A percentile compares a stretch with the other conserved stretches of the same genome.
Evolutionary conservation across 164 flowering plant species (phyloP).

Genomic region (Stephania yunnanensis): DNA sequence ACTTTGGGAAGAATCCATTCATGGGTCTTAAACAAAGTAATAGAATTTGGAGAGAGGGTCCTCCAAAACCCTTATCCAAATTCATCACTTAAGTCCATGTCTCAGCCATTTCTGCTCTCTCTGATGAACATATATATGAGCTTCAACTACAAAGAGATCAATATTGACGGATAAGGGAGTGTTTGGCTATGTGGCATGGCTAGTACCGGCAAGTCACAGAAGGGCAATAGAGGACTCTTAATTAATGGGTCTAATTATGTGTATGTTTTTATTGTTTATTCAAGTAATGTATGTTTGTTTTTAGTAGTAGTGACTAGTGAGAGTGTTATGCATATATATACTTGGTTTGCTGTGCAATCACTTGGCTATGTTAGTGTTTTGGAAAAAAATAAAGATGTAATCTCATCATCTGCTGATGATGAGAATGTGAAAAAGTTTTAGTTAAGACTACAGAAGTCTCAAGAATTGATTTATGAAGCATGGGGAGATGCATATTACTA

Average conservation of each 20-base stretch:
- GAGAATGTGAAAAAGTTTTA: no score
- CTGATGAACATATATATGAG: not conserved
- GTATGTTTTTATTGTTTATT: slow-evolving; percentile 2
- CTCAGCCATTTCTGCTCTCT: slow-evolving; percentile 4
- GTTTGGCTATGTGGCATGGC: slow-evolving; percentile 26
- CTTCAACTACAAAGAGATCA: not conserved
- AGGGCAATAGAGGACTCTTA: slow-evolving; percentile 31
- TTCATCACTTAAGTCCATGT: slow-evolving; percentile 3
- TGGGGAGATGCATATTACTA: not conserved
- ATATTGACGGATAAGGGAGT: slow-evolving; percentile 6
- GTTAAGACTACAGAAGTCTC: not conserved
- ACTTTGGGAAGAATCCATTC: slow-evolving; percentile 22
- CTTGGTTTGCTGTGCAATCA: not conserved
- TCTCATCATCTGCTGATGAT: not conserved
- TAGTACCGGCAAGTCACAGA: slow-evolving; percentile 57
- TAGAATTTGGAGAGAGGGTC: slow-evolving; percentile 13
- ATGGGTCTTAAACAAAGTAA: slow-evolving; percentile 27
- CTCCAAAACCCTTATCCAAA: slow-evolving; percentile 16
- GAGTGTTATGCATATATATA: not conserved
- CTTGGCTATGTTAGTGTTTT: not conserved
- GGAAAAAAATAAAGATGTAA: not conserved
- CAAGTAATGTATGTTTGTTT: not conserved
- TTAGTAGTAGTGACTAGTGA: not conserved
- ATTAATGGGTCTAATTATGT: slow-evolving; percentile 20
- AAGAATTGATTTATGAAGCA: not conserved